phyloP scores from a whole-genome alignment of 192 early-diverging fungal genomes.

The Radiomyces spectabilis region DNA sequence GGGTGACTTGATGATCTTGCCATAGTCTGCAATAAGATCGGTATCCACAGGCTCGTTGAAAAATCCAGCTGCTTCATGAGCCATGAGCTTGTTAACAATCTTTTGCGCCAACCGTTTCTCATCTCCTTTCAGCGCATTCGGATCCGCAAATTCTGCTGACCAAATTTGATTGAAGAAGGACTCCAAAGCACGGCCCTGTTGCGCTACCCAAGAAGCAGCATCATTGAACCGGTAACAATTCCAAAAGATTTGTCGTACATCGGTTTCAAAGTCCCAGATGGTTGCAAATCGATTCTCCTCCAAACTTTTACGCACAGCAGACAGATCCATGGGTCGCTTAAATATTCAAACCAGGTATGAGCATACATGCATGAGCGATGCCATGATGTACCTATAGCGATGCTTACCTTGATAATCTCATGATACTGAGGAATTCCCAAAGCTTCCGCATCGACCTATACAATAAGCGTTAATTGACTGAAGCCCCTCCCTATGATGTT shows the following conservation, averaged over 20 bases:
- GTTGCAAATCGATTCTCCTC: conserved; percentile 52
- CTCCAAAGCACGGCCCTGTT: conserved; percentile 53
- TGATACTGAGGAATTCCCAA: conserved; percentile 62
- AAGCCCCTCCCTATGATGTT: neutral
- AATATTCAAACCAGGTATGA: neutral
- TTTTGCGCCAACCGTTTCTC: conserved; percentile 18
- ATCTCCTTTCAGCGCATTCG: conserved; percentile 11
- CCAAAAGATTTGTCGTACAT: conserved; percentile 55
- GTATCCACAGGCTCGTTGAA: conserved; percentile 68
- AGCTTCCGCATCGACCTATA: conserved; percentile 55
- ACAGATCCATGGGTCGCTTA: conserved; percentile 78
- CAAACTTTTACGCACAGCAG: conserved; percentile 60
- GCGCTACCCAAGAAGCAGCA: conserved; percentile 48
- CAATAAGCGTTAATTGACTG: neutral
- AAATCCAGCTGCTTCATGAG: conserved; percentile 44
- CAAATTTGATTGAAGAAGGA: conserved; percentile 22
- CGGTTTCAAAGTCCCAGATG: conserved; percentile 42
- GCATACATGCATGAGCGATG: neutral
- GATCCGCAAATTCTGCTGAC: conserved; percentile 14
- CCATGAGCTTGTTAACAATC: conserved; percentile 40
- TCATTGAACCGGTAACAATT: conserved; percentile 74
- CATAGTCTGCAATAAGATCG: conserved; percentile 55
- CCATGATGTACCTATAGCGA: neutral
- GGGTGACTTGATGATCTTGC: conserved; percentile 54
- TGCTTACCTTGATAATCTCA: conserved; percentile 45